Percentiles rank a stretch among this genome's conserved stretches.
Evolutionary conservation across 2,329 filamentous ascomycete genomes (phyloP).

Genomic region (Hymenoscyphus albidus): DNA sequence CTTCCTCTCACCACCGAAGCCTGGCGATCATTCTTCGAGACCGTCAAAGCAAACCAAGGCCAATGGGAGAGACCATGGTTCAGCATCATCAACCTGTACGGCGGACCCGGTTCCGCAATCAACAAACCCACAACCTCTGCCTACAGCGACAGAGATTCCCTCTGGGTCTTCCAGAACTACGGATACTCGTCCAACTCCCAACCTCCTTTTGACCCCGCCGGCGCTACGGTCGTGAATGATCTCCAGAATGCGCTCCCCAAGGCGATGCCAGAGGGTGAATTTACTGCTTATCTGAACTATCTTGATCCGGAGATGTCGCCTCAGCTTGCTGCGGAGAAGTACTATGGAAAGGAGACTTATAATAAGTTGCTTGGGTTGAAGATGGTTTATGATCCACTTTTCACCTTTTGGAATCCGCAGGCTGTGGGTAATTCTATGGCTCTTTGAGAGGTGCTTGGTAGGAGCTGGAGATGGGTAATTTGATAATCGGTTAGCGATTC

Average conservation of each 20-base stretch:
- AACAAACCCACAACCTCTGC: conserved; percentile 12
- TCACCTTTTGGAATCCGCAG: conserved; percentile 28
- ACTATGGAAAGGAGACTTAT: conserved; percentile 27
- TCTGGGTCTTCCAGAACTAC: conserved; percentile 28
- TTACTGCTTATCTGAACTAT: conserved; percentile 29
- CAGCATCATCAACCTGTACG: conserved; percentile 28
- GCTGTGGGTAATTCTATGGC: conserved; percentile 16
- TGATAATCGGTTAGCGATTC: too few species aligned
- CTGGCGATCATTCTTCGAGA: neutral
- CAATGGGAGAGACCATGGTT: conserved; percentile 20
- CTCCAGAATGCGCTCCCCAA: conserved; percentile 21
- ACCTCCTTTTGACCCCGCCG: conserved; percentile 18
- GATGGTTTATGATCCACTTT: conserved; percentile 18
- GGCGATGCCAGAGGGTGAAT: conserved; percentile 28
- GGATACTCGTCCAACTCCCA: conserved; percentile 13
- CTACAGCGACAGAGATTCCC: conserved; percentile 22
- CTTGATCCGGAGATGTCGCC: conserved; percentile 23
- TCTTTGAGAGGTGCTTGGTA: neutral
- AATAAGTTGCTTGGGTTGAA: conserved; percentile 24
- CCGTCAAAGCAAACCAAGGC: conserved; percentile 16
- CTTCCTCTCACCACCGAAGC: conserved; percentile 3
- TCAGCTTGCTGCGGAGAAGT: conserved; percentile 16
- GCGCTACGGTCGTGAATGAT: conserved; percentile 16
- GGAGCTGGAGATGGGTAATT: neutral
- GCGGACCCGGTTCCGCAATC: conserved; percentile 19